phyloP scores from a whole-genome alignment of 257 asterid species.

The Anisodus tanguticus region DNA sequence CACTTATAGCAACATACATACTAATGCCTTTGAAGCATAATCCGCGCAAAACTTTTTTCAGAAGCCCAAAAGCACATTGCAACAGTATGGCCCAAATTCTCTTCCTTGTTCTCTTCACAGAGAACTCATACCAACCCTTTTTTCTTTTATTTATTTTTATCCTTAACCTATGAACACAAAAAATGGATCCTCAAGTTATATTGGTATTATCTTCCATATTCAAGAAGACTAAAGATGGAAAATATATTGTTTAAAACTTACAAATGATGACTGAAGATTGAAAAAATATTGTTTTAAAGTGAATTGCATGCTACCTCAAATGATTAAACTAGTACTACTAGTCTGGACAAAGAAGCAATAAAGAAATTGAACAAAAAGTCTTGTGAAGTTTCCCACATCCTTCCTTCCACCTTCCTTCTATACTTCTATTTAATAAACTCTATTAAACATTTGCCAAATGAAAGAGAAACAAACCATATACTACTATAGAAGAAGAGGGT shows the following conservation, averaged over 20 bases:
- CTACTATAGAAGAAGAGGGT: background rate
- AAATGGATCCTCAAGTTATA: background rate
- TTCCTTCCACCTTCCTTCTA: slow-evolving; percentile 27
- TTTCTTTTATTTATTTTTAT: background rate
- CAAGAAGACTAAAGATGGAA: background rate
- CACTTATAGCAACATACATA: too few species aligned
- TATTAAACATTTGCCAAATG: background rate
- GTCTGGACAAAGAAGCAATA: background rate
- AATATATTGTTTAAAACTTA: background rate
- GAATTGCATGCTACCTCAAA: background rate
- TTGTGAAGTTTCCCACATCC: slow-evolving; percentile 34
- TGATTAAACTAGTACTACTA: background rate
- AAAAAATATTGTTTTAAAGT: background rate
- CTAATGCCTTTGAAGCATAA: too few species aligned
- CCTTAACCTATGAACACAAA: background rate
- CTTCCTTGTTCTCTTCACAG: background rate
- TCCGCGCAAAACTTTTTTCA: too few species aligned
- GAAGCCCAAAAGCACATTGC: background rate
- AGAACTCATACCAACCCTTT: background rate
- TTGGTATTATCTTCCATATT: background rate
- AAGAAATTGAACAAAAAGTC: background rate
- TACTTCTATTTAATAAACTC: slow-evolving; percentile 4
- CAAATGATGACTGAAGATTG: background rate
- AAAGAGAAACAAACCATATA: background rate
- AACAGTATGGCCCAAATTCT: background rate